Evolutionary conservation across 352 stramenopile genomes (phyloP).

Genomic region (Globisporangium middletonii): DNA sequence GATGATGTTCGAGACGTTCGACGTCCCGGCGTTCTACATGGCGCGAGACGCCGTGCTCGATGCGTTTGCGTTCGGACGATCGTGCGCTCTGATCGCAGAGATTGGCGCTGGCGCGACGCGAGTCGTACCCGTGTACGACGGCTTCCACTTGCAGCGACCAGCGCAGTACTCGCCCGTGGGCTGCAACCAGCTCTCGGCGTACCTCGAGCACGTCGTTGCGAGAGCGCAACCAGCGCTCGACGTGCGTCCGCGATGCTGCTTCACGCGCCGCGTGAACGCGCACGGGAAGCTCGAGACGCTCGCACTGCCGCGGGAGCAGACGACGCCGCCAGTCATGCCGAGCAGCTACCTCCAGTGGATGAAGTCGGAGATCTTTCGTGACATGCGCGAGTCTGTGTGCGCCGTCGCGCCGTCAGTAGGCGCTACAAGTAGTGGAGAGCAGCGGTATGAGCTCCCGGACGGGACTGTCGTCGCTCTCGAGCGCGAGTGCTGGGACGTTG

Average conservation of each 20-base stretch:
- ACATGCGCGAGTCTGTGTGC: constrained; percentile 73
- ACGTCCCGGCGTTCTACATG: constrained; percentile 87
- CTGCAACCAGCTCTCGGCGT: constrained; percentile 61
- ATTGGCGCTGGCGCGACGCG: constrained; percentile 81
- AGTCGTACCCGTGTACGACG: constrained; percentile 89
- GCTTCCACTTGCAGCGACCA: constrained; percentile 78
- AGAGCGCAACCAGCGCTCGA: constrained; percentile 29
- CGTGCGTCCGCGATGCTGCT: constrained; percentile 60
- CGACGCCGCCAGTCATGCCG: constrained; percentile 44
- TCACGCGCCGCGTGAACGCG: constrained; percentile 45
- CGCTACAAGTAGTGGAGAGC: constrained; percentile 8
- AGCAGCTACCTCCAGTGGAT: constrained; percentile 72
- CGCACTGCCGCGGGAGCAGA: constrained; percentile 29
- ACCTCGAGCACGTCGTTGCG: constrained; percentile 64
- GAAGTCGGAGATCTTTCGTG: constrained; percentile 54
- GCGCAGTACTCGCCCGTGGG: constrained; percentile 72
- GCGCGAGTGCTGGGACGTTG: constrained; percentile 61
- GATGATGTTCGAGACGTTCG: constrained; percentile 92
- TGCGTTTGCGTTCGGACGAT: constrained; percentile 87
- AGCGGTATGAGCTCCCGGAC: constrained; percentile 80
- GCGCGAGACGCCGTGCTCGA: constrained; percentile 87
- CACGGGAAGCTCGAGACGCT: constrained; percentile 55
- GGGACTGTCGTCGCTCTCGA: constrained; percentile 60
- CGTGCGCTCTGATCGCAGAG: constrained; percentile 84
- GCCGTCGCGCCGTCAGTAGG: constrained; percentile 23